phyloP scores from a whole-genome alignment of 768 basidiomycete genomes.

The Mycena venus region DNA sequence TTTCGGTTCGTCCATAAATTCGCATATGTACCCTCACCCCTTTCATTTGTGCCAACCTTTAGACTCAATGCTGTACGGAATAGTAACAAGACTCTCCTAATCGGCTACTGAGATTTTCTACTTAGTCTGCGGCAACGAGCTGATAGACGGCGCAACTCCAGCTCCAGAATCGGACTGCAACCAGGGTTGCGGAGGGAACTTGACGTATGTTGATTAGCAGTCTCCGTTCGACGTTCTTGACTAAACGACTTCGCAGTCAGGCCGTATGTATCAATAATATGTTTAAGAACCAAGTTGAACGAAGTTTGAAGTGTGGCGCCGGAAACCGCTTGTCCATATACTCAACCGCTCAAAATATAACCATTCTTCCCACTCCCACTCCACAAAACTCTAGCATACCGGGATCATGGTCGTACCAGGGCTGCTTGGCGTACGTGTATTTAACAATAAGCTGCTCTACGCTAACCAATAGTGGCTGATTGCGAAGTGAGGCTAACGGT shows the following conservation, averaged over 20 bases:
- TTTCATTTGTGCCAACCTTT: neutral
- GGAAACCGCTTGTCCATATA: conserved; percentile 80
- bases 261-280: neutral
- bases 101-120: neutral
- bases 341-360: conserved; percentile 62
- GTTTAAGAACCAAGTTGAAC: neutral
- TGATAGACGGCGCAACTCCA: conserved; percentile 71
- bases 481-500: conserved; percentile 60
- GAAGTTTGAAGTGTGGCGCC: conserved; percentile 66
- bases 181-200: conserved; percentile 80
- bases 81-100: neutral
- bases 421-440: conserved; percentile 71
- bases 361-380: conserved; percentile 70
- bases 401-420: conserved; percentile 74
- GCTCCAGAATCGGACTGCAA: conserved; percentile 69
- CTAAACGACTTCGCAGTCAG: conserved; percentile 7
- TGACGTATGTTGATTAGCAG: conserved; percentile 58
- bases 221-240: neutral
- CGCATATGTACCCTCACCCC: no score
- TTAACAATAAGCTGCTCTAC: no score
- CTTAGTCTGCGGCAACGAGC: conserved; percentile 77
- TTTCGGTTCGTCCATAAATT: conserved; percentile 51
- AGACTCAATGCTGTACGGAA: conserved; percentile 59
- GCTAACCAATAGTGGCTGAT: no score
- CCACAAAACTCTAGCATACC: conserved; percentile 70